Conservation (phyloP, 1,139 yeast species). For the Kurtzmaniella quercitrusa region DNA sequence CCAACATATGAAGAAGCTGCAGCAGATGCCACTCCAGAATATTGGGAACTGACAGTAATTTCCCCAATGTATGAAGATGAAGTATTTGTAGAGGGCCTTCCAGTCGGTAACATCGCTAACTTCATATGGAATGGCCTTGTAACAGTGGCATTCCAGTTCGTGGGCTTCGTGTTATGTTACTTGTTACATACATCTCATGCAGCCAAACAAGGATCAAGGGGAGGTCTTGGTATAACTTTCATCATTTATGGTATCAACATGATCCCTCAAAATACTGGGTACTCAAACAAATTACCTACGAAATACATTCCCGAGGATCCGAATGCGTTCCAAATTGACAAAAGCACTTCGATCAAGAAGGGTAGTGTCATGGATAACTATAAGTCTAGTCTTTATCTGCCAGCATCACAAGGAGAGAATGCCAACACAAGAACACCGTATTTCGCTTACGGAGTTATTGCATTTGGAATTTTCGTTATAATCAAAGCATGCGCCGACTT, state of each 20-base stretch:
- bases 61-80: slow-evolving; percentile 85
- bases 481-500: slow-evolving; percentile 69
- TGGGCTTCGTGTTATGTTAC: slow-evolving; percentile 89
- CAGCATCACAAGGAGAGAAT: slow-evolving; percentile 13
- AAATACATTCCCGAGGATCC: slow-evolving; percentile 55
- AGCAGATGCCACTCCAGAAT: slow-evolving; percentile 92
- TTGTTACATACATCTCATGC: slow-evolving; percentile 95
- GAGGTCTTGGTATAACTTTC: slow-evolving; percentile 87
- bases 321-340: slow-evolving; percentile 47
- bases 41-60: slow-evolving; percentile 90
- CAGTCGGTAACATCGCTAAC: slow-evolving; percentile 89
- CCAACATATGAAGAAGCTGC: slow-evolving; percentile 96
- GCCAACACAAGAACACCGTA: slow-evolving; percentile 30
- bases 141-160: slow-evolving; percentile 85
- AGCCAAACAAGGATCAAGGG: slow-evolving; percentile 91
- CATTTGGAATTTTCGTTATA: slow-evolving; percentile 65
- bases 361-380: slow-evolving; percentile 48
- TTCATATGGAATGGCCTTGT: slow-evolving; percentile 89
- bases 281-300: slow-evolving; percentile 32
- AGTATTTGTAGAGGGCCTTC: slow-evolving; percentile 90
- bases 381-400: slow-evolving; percentile 30
- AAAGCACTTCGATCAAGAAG: slow-evolving; percentile 23
- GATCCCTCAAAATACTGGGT: slow-evolving; percentile 57
- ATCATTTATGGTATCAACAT: slow-evolving; percentile 72
- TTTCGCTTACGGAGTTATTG: slow-evolving; percentile 56